Evolutionary conservation across 2,329 filamentous ascomycete genomes (phyloP).

Genomic region (Verticillium isaacii): DNA sequence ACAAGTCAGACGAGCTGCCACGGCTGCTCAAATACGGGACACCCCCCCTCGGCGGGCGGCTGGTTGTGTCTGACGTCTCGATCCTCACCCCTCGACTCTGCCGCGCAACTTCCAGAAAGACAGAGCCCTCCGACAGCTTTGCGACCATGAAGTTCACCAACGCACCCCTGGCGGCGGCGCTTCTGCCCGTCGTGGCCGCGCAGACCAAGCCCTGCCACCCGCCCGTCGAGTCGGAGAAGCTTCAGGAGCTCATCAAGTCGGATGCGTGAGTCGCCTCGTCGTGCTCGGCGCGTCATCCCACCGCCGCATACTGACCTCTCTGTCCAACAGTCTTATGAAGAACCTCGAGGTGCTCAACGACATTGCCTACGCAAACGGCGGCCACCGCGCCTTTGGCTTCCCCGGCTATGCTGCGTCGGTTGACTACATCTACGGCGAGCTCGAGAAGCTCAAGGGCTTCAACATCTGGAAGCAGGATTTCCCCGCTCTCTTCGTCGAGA

Average conservation of each 20-base stretch:
- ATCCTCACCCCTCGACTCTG: not conserved
- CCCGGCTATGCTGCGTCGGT: slow-evolving; percentile 28
- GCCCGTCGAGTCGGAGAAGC: slow-evolving; percentile 26
- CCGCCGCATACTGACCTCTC: not conserved
- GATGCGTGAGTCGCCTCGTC: slow-evolving; percentile 20
- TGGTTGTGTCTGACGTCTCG: not conserved
- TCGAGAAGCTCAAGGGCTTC: slow-evolving; percentile 20
- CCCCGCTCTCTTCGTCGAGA: slow-evolving; percentile 19
- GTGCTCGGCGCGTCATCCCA: not conserved
- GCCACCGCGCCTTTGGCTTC: slow-evolving; percentile 24
- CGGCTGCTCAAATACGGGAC: not conserved
- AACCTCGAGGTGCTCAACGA: slow-evolving; percentile 22
- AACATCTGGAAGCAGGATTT: slow-evolving; percentile 24
- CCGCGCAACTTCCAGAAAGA: not conserved
- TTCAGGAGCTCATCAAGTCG: slow-evolving; percentile 33
- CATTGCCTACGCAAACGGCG: slow-evolving; percentile 24
- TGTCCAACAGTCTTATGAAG: slow-evolving; percentile 3
- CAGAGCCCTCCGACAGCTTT: not conserved
- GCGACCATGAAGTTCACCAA: slow-evolving; percentile 2
- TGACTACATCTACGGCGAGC: slow-evolving; percentile 22
- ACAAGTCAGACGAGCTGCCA: too few relatives aligned
- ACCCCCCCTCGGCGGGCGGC: not conserved
- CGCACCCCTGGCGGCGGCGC: not conserved
- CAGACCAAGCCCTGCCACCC: slow-evolving; percentile 3
- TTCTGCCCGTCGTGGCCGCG: not conserved